Evolutionary conservation across 306 rosid species (phyloP).

Genomic region (Lotus japonicus): DNA sequence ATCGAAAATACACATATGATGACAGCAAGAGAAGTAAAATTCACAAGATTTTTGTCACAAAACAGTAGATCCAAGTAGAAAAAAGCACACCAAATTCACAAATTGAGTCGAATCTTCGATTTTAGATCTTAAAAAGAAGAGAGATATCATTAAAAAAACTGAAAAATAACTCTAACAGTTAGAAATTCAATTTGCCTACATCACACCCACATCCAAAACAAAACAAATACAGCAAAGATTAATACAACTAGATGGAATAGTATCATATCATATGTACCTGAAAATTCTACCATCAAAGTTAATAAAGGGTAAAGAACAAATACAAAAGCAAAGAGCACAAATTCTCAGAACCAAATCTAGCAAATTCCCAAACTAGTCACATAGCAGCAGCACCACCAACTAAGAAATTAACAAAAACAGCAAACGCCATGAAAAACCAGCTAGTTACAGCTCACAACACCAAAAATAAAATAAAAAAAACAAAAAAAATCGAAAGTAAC

Average conservation of each 20-base stretch:
- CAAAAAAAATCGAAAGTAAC: too few species aligned
- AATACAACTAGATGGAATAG: not conserved
- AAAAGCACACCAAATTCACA: not conserved
- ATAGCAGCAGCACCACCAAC: not conserved
- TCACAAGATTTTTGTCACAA: not conserved
- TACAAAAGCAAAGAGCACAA: not conserved
- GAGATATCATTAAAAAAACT: not conserved
- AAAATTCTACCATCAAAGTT: not conserved
- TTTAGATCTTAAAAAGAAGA: not conserved
- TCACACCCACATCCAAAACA: not conserved
- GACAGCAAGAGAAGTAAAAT: slow-evolving; percentile 11
- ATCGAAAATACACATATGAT: not conserved
- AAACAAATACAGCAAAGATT: not conserved
- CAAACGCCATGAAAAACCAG: too few species aligned
- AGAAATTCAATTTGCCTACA: slow-evolving; percentile 6
- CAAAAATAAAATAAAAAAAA: too few species aligned
- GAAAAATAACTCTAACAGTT: not conserved
- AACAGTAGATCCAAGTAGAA: slow-evolving; percentile 2
- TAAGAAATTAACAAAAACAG: not conserved
- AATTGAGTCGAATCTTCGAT: not conserved
- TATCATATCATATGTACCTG: not conserved
- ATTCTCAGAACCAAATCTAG: not conserved
- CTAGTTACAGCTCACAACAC: too few species aligned
- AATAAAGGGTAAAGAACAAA: not conserved
- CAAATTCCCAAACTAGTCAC: not conserved